A percentile compares a stretch with the other conserved stretches of the same genome.
Conservation (phyloP, 768 basidiomycete genomes). For the Boletus fagicola region DNA sequence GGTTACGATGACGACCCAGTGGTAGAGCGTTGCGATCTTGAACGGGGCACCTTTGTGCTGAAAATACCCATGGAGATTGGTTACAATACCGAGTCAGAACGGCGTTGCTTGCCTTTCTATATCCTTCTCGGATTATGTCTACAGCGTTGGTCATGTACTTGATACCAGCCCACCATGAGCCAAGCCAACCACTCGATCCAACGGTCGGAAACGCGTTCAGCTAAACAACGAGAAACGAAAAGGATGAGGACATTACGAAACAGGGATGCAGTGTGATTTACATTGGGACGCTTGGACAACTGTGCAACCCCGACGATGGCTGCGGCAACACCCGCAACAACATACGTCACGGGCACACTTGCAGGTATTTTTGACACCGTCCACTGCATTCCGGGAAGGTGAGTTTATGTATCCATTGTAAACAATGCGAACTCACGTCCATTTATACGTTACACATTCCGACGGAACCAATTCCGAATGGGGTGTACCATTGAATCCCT, state of each 20-base stretch:
- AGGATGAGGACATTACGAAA: background rate
- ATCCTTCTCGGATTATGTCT: constrained; percentile 31
- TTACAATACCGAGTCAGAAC: background rate
- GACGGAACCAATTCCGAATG: background rate
- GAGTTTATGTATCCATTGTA: background rate
- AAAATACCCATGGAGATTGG: background rate
- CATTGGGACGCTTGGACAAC: background rate
- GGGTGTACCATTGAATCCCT: no score
- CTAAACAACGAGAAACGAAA: constrained; percentile 9
- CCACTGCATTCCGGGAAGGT: background rate
- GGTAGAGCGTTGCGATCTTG: constrained; percentile 27
- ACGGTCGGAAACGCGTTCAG: constrained; percentile 30
- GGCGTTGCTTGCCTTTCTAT: constrained; percentile 23
- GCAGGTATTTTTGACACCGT: background rate
- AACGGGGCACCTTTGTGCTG: constrained; percentile 31
- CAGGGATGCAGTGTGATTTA: background rate
- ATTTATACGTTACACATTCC: background rate
- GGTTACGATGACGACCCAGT: constrained; percentile 41
- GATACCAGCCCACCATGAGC: constrained; percentile 27
- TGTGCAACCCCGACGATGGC: background rate
- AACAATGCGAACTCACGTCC: background rate
- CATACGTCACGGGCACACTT: background rate
- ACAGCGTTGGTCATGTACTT: constrained; percentile 17
- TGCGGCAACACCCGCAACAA: background rate
- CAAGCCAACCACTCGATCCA: constrained; percentile 20